Conservation (phyloP, 1,139 yeast species). For the Yamadazyma dendronema region DNA sequence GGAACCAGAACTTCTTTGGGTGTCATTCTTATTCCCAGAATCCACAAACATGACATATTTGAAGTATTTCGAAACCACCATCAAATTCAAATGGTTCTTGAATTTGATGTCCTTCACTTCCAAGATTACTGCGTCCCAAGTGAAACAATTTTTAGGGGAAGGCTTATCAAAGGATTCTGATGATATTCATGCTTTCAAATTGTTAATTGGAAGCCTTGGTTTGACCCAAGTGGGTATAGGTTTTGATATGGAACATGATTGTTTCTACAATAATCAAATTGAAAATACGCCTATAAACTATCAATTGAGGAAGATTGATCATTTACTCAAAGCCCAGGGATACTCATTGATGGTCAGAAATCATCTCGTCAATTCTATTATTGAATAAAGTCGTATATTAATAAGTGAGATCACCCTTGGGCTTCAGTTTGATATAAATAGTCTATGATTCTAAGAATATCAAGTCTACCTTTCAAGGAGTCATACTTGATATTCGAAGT, state of each 20-base stretch:
- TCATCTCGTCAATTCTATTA: constrained; percentile 4
- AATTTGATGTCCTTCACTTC: constrained; percentile 14
- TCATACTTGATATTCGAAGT: constrained; percentile 26
- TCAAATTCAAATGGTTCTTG: constrained; percentile 15
- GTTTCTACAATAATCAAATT: constrained; percentile 11
- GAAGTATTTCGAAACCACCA: constrained; percentile 8
- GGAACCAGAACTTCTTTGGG: constrained; percentile 2
- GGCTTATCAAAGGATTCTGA: constrained; percentile 4
- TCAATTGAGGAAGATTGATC: constrained; percentile 1
- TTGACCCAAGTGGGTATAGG: constrained; percentile 15
- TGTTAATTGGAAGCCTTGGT: constrained; percentile 13
- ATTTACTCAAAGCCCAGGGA: constrained; percentile 3
- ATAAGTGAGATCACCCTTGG: background rate
- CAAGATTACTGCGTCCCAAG: constrained; percentile 9
- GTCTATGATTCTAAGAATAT: constrained; percentile 19
- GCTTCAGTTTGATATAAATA: background rate
- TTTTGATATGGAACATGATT: constrained; percentile 9
- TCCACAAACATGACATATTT: constrained; percentile 3
- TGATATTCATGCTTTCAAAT: constrained; percentile 9
- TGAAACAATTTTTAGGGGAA: constrained; percentile 6
- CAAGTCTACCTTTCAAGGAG: constrained; percentile 30
- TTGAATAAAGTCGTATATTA: background rate
- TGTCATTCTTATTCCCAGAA: constrained; percentile 4
- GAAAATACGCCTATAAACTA: constrained; percentile 1
- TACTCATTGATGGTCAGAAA: constrained; percentile 5